Evolutionary conservation across 192 early-diverging fungal genomes (phyloP), one percentile per base, ranked within the genome.

Genomic region (Rhizophlyctis rosea): DNA sequence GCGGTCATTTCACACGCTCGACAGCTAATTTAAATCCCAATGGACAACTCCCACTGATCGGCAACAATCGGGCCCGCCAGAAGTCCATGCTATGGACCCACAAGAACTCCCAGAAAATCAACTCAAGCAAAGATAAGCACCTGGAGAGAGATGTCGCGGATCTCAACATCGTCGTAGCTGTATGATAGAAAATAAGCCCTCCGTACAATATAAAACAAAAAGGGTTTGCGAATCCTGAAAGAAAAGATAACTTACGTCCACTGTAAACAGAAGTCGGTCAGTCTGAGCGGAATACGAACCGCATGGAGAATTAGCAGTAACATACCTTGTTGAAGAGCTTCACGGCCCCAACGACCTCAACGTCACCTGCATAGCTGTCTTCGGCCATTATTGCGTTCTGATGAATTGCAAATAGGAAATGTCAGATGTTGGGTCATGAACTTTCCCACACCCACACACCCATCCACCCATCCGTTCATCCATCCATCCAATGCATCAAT

Each of bases 141-240:
- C 59, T 44, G 31, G 60, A 78, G 65, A 34, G 76, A 71, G 59
- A 78, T 75, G 68, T 78, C 76, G 57, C 74, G 74, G 64, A 73
- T 62, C 65, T 78, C 76, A 61, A 78, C 68, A 64, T 72, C 76
- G 27, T 78, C 76, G 73, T 70, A 78, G 59, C 69, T 74, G 32
- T 16, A 34, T 7, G 32, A 35, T n/a, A n/a, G n/a, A n/a, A n/a
- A n/a, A n/a, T n/a, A n/a, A n/a, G n/a, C n/a, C n/a, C n/a, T n/a
- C n/a, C n/a, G n/a, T n/a, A n/a, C n/a, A 33, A 52, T 39, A 62
- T 23, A 21, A n/a, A 21, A 47, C 34, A 5, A 29, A 31, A 29
- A 60, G 25, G 25, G 29, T n/a, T 53, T 55, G 30, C 50, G 32
- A n/a, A n/a, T n/a, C n/a, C 54, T 29, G 25, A 62, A 36, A 53